Evolutionary conservation across 1,284 basidiomycete species (phyloP), one percentile per base, ranked within the genome.

Genomic region (Fomitopsis betulina): DNA sequence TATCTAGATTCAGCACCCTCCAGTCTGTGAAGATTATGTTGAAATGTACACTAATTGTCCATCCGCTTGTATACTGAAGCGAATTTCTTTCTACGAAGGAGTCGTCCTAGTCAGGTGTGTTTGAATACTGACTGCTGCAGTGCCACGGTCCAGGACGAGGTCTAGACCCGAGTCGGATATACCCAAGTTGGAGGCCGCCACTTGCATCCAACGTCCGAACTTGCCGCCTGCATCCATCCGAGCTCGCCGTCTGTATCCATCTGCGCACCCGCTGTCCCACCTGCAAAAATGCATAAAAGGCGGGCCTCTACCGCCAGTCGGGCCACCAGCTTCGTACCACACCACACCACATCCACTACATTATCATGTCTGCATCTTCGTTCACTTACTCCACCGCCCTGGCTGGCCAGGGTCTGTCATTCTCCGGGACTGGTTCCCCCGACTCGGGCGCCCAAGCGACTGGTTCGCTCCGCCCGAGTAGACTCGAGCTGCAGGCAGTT

Each of bases 401-500:
- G 58, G 58, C 58, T 37, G 54, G 58, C 39, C 58, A 53, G 35
- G 50, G 56, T 15, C 53, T 47, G 30, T 40, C 54, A 1, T 23
- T 52, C 39, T 52, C 54, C 6, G 32, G 32, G 35, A 33, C 43
- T 17, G 47, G 35, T 25, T 40, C 8, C 45, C 42, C 0, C 25
- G 1, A 43, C 19, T 45, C 56, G 50, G 45, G 40, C 5, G 37
- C 57, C 40, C 38, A 32, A 25, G 21, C 49, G 49, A 10, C 17
- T 51, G 32, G 49, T 23, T 10, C 32, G 49, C 53, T 57, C 50
- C 65, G 65, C 50, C 64, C 63, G 15, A 65, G 42, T 61, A 65
- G 60, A 54, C 45, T 32, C 25, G 65, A 67, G 55, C 64, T 67
- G 17, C 60, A 64, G 51, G 54, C 57, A 39, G 38, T 49, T 32